phyloP scores from a whole-genome alignment of 176 grass and related monocot genomes.

The Ensete glaucum region DNA sequence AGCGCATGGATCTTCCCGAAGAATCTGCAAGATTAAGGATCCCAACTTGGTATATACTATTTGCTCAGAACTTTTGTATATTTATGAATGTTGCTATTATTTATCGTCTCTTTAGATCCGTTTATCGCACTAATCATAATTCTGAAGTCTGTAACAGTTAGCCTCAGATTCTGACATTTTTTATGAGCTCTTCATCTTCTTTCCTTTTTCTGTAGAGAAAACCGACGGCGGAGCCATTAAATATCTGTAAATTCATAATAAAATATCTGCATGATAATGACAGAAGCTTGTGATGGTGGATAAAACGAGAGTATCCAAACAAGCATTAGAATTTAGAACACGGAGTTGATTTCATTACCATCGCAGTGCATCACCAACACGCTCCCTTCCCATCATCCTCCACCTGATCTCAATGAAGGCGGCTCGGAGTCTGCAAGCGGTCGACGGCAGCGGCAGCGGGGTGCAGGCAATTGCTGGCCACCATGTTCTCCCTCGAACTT shows the following conservation, averaged over 20 bases:
- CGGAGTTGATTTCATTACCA: neutral
- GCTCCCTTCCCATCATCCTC: neutral
- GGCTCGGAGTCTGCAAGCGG: slow-evolving; percentile 70
- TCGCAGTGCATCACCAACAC: neutral
- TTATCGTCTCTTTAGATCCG: neutral
- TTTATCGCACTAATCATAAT: neutral
- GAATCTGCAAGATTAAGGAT: neutral
- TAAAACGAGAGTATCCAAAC: neutral
- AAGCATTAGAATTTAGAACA: neutral
- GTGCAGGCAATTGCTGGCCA: slow-evolving; percentile 27
- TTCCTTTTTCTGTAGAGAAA: too few species aligned
- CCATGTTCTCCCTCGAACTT: slow-evolving; percentile 47
- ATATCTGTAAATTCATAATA: too few species aligned
- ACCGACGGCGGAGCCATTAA: too few species aligned
- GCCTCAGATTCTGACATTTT: too few species aligned
- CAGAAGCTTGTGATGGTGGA: neutral
- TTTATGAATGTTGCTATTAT: neutral
- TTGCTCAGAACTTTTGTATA: too few species aligned
- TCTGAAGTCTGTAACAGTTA: neutral
- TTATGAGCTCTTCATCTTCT: too few species aligned
- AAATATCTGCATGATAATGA: too few species aligned
- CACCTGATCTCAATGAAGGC: slow-evolving; percentile 44
- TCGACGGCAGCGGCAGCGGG: neutral
- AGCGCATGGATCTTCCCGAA: neutral
- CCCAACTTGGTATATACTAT: neutral